Evolutionary conservation across 139 green algal species (phyloP), one percentile per base, ranked within the genome.

Genomic region (Tetraselmis striata): DNA sequence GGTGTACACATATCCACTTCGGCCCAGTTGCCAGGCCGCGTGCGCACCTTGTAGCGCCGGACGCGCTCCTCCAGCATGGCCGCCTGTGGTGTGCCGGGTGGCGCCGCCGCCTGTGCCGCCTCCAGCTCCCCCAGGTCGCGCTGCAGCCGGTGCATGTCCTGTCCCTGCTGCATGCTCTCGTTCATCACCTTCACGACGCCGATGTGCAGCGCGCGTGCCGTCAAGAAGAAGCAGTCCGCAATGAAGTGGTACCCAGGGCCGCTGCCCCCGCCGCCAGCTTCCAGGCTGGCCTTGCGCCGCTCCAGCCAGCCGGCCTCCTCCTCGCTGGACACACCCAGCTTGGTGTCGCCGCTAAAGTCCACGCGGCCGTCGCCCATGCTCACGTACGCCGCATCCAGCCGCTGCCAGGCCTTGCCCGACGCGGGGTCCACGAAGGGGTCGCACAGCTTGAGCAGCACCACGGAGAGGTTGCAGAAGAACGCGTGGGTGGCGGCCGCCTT

Each of bases 141-240:
- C 80, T 89, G 79, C 30, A 82, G 11, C 23, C 85, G 26, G n/a
- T 84, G 75, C 58, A 81, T 32, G 23, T 29, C 29, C 28, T 29
- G 59, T 2, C 26, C 30, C 11, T 79, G n/a, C 76, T 58, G 77
- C 27, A 59, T 29, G 31, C 82, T 79, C 23, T 85, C 83, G 18
- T 80, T 83, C 26, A 95, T 81, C 30, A 86, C 79, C 32, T 90
- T 87, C n/a, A 90, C 83, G 25, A 95, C 32, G 26, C 96, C 96
- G 58, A 98, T 84, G 84, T 97, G 92, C 86, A 99, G 86, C 27
- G 86, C 86, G 28, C 81, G 78, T 5, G 88, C 90, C 5, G 95
- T 96, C 77, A 98, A 86, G 90, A 98, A 98, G 89, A 99, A 99
- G 83, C 88, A 93, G 82, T 98, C 94, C 84, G 94, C 98, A 80